These are phyloP conservation scores for Botrytis aclada DNA, from an alignment of 2,329 filamentous ascomycete species.

Conservation along the genomic window DNA sequence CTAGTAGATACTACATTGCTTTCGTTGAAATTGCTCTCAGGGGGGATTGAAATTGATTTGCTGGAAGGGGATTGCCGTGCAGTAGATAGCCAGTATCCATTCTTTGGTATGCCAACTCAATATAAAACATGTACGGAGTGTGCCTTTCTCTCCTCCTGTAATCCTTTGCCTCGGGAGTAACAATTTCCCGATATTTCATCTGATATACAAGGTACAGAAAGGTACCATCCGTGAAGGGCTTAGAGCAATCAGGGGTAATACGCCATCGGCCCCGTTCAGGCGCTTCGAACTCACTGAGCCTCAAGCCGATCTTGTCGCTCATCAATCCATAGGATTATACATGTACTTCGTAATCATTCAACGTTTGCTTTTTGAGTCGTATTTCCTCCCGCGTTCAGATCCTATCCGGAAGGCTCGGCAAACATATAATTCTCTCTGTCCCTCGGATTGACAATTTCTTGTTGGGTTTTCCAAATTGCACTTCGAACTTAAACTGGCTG, in stretches of 20 bases:
- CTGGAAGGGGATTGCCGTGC: neutral
- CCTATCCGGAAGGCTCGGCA: neutral
- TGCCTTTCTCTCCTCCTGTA: neutral
- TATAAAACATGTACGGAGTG: neutral
- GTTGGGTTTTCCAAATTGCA: neutral
- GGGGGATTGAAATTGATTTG: neutral
- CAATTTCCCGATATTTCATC: slow-evolving; percentile 5
- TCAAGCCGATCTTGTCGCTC: slow-evolving; percentile 1
- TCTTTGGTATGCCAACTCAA: neutral
- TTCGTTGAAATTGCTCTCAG: neutral
- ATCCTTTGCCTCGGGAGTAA: neutral
- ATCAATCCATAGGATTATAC: neutral
- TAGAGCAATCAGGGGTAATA: slow-evolving; percentile 6
- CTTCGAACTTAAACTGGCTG: neutral
- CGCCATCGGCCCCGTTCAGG: slow-evolving; percentile 2
- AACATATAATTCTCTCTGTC: neutral
- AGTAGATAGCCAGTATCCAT: neutral
- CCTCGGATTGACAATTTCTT: neutral
- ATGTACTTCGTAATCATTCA: neutral
- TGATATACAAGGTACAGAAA: slow-evolving; percentile 4
- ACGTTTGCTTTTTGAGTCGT: neutral
- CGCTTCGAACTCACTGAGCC: slow-evolving; percentile 11
- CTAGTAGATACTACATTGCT: neutral
- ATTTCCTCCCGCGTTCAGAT: neutral
- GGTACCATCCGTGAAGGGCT: neutral